Conservation (phyloP, 2,329 filamentous ascomycete genomes). For the Epichloe amarillans region DNA sequence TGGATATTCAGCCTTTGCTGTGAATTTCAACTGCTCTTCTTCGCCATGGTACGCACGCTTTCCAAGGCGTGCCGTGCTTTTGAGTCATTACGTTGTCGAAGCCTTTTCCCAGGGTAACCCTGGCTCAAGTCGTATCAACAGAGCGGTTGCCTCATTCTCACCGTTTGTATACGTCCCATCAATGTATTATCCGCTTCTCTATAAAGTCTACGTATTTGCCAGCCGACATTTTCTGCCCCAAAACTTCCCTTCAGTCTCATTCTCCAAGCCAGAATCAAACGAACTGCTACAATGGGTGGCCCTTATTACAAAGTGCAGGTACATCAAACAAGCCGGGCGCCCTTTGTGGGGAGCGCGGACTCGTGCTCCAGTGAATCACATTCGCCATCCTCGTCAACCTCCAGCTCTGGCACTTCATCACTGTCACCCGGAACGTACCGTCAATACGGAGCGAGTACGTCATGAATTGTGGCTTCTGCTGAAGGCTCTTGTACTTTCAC, state of each 20-base stretch:
- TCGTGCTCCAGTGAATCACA: slow-evolving; percentile 10
- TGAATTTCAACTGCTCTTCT: not conserved
- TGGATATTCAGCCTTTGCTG: not conserved
- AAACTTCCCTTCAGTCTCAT: not conserved
- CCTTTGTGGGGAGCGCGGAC: slow-evolving; percentile 17
- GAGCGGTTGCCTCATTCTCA: not conserved
- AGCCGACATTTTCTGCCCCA: not conserved
- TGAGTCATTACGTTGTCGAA: slow-evolving; percentile 3
- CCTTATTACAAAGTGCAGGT: slow-evolving; percentile 18
- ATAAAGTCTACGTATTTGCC: not conserved
- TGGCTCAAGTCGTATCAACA: not conserved
- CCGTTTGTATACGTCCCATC: not conserved
- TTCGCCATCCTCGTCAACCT: slow-evolving; percentile 4
- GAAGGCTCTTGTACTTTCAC: not conserved
- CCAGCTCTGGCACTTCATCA: slow-evolving; percentile 14
- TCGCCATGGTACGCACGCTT: not conserved
- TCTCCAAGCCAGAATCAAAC: not conserved
- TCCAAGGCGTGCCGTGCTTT: not conserved
- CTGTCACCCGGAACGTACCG: slow-evolving; percentile 17
- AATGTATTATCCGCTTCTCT: not conserved
- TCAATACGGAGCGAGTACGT: slow-evolving; percentile 20
- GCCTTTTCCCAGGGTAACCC: not conserved
- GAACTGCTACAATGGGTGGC: slow-evolving; percentile 11
- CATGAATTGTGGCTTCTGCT: slow-evolving; percentile 1
- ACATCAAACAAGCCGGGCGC: slow-evolving; percentile 18